phyloP scores from a whole-genome alignment of 2,329 filamentous ascomycete species.

The Ceratocystiopsis sp. region DNA sequence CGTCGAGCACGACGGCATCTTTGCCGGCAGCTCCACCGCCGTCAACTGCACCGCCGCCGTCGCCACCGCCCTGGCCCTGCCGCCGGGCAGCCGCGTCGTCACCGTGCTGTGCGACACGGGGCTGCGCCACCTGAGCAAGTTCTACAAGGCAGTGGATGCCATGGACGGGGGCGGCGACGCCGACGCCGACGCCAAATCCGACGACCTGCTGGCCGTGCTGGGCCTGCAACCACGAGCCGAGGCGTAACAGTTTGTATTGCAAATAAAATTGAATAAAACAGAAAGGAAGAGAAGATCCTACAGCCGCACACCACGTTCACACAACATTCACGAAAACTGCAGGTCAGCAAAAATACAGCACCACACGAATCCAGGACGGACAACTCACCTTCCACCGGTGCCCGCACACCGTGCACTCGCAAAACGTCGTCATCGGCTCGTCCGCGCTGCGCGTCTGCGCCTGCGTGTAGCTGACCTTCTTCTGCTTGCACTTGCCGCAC shows the following conservation, averaged over 20 bases:
- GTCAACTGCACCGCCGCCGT: constrained; percentile 85
- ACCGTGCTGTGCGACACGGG: constrained; percentile 76
- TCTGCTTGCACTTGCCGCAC: constrained; percentile 84
- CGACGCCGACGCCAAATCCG: constrained; percentile 8
- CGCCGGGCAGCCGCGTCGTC: constrained; percentile 49
- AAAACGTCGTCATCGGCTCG: constrained; percentile 75
- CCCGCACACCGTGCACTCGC: constrained; percentile 52
- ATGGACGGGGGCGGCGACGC: constrained; percentile 29
- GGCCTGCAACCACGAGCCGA: constrained; percentile 20
- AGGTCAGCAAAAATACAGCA: background rate
- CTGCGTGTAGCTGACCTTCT: constrained; percentile 89
- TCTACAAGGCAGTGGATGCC: constrained; percentile 59
- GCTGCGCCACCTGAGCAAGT: constrained; percentile 68
- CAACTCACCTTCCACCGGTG: constrained; percentile 52
- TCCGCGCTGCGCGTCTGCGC: constrained; percentile 91
- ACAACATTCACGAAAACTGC: constrained; percentile 1
- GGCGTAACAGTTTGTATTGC: no score
- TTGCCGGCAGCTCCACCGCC: constrained; percentile 86
- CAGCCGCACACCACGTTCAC: background rate
- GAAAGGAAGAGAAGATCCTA: background rate
- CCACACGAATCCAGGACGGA: background rate
- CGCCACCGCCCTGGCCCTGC: constrained; percentile 45
- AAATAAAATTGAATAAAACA: background rate
- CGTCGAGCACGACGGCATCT: constrained; percentile 88
- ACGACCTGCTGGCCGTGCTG: constrained; percentile 32